A percentile compares a stretch with the other conserved stretches of the same genome.
phyloP scores from a whole-genome alignment of 768 basidiomycete genomes.

The Leccinum boreale region DNA sequence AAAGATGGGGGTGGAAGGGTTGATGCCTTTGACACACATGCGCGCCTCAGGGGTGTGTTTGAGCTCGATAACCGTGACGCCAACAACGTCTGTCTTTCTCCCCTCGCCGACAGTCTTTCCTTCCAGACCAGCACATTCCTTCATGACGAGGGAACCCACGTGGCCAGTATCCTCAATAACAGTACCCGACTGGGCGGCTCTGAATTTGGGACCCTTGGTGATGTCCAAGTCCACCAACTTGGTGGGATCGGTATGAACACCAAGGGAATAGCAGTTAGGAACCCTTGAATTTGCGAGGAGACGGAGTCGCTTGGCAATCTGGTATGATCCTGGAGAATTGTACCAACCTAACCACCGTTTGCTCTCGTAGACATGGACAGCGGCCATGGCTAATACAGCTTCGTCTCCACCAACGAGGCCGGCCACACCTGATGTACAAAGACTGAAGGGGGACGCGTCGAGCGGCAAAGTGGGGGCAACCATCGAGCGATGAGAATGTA shows the following conservation, averaged over 20 bases:
- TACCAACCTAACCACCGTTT: constrained; percentile 32
- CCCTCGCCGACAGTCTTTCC: background rate
- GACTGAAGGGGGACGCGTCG: too few relatives aligned
- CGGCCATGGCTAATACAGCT: constrained; percentile 29
- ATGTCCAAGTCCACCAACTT: background rate
- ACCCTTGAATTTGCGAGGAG: constrained; percentile 11
- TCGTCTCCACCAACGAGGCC: constrained; percentile 25
- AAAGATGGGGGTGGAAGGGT: background rate
- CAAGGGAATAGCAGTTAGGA: background rate
- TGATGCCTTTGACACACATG: background rate
- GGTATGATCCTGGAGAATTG: constrained; percentile 31
- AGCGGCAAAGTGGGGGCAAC: too few relatives aligned
- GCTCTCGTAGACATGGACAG: constrained; percentile 24
- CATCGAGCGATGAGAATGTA: too few relatives aligned
- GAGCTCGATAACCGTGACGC: constrained; percentile 2
- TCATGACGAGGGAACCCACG: constrained; percentile 4
- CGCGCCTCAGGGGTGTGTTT: background rate
- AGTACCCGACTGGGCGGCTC: background rate
- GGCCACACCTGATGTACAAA: background rate
- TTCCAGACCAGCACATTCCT: background rate
- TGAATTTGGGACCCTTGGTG: constrained; percentile 3
- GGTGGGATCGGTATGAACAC: constrained; percentile 10
- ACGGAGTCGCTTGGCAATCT: constrained; percentile 22
- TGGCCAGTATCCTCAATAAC: constrained; percentile 5
- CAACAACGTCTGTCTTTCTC: background rate